These are phyloP conservation scores for Oldenlandia corymbosa DNA, from an alignment of 257 asterid genomes.

Conservation along the genomic window DNA sequence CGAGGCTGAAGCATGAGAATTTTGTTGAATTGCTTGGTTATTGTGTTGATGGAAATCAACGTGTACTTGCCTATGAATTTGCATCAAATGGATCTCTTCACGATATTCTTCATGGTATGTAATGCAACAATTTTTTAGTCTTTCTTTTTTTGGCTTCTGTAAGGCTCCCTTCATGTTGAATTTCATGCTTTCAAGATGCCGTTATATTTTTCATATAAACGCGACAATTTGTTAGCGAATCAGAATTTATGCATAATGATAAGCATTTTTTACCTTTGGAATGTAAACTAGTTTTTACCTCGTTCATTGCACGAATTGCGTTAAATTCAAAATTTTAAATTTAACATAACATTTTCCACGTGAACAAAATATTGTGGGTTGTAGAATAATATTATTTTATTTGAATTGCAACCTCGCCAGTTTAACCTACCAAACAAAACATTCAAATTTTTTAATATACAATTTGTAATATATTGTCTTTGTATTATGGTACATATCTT, in stretches of 20 bases:
- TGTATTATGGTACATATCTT: too few species aligned
- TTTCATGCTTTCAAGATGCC: slow-evolving; percentile 1
- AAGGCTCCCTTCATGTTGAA: not conserved
- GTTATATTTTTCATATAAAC: not conserved
- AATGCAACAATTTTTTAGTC: not conserved
- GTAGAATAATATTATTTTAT: too few species aligned
- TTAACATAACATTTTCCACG: too few species aligned
- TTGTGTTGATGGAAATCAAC: slow-evolving; percentile 75
- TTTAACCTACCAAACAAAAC: too few species aligned
- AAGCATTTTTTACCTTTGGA: not conserved
- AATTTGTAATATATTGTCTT: too few species aligned
- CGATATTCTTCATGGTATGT: slow-evolving; percentile 83
- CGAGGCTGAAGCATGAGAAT: slow-evolving; percentile 74
- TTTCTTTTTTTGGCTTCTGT: not conserved
- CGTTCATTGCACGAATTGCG: too few species aligned
- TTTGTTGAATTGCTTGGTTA: slow-evolving; percentile 82
- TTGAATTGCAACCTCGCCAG: too few species aligned
- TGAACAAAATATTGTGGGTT: too few species aligned
- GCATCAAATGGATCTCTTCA: slow-evolving; percentile 93
- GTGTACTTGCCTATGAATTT: slow-evolving; percentile 73
- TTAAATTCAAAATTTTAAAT: too few species aligned
- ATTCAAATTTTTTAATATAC: too few species aligned
- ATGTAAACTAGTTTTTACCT: too few species aligned
- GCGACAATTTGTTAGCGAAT: not conserved
- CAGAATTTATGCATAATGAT: not conserved